Conservation (phyloP, 2,329 filamentous ascomycete species). For the Byssothecium circinans region DNA sequence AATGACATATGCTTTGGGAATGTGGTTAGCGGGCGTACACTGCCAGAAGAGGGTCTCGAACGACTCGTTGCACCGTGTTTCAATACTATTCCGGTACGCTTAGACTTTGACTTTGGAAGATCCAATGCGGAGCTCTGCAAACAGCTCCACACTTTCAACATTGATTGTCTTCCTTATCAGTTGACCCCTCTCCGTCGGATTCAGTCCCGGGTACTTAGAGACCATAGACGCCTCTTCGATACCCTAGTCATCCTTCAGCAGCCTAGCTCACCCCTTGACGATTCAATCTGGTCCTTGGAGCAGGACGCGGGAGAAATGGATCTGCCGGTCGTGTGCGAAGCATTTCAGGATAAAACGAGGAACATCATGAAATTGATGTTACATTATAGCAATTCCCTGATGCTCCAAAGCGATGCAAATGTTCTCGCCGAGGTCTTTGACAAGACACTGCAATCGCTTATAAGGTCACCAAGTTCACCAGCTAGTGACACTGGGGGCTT, state of each 20-base stretch:
- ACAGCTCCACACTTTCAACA: constrained; percentile 63
- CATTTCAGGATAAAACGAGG: constrained; percentile 58
- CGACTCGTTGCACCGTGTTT: constrained; percentile 85
- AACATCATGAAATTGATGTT: constrained; percentile 62
- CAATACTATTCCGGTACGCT: constrained; percentile 78
- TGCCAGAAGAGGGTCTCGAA: constrained; percentile 67
- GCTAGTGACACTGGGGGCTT: constrained; percentile 28
- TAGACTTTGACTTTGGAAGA: constrained; percentile 52
- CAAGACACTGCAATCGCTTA: constrained; percentile 25
- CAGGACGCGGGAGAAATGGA: constrained; percentile 67
- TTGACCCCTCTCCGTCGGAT: constrained; percentile 74
- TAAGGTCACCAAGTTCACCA: constrained; percentile 21
- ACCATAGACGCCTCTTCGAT: constrained; percentile 69
- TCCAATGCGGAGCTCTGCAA: constrained; percentile 62
- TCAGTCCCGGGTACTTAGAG: constrained; percentile 55
- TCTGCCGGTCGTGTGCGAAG: constrained; percentile 74
- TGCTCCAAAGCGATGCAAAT: constrained; percentile 30
- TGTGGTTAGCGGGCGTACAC: constrained; percentile 75
- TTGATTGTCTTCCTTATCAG: constrained; percentile 67
- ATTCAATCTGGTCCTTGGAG: constrained; percentile 54
- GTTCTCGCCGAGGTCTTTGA: constrained; percentile 34
- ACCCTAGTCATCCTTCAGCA: constrained; percentile 79
- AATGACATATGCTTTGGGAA: constrained; percentile 84
- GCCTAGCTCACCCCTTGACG: constrained; percentile 49
- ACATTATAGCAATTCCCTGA: constrained; percentile 53